Evolutionary conservation across 2,329 filamentous ascomycete genomes (phyloP), one percentile per base, ranked within the genome.

Genomic region (Claviceps sp.): DNA sequence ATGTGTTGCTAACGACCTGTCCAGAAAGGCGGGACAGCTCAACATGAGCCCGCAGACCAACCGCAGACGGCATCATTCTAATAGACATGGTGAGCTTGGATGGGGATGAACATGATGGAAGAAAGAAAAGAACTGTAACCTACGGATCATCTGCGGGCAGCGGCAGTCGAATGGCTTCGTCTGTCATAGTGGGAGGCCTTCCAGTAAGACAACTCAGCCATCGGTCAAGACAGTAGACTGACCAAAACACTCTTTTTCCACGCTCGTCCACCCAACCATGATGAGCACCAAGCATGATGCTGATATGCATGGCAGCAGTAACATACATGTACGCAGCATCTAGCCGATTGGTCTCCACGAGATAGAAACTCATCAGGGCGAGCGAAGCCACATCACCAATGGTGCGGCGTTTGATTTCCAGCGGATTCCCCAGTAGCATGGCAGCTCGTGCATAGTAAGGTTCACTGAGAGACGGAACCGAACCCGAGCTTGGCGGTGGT

Each of bases 231-330:
- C 73, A 66, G 52, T 75, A 77, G 2, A 76, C 64, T 0, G 73
- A 77, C 74, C 74, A 77, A 51, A 77, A 76, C 5, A 72, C 64
- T 39, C 74, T 63, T 56, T 72, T 75, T 1, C 67, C 68, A 22
- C 60, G 59, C 57, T 76, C 73, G 43, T 73, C 67, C 3, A 67
- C 61, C 56, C 65, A 68, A 3, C 71, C 72, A 14, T 68, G 62
- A 55, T 76, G 71, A 1, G 72, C 65, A n/a, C 75, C 75, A 38
- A 73, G 69, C 63, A 72, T 71, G 47, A 75, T 67, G 46, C 70
- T 69, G 37, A 75, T 68, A 43, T 72, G 69, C 64, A 74, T 73
- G 30, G 73, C 73, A 14, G 69, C 67, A 43, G 69, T 68, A 30
- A 76, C 62, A 53, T 70, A 72, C 56, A 73, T 69, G 57, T 72